Evolutionary conservation across 106 monocot species (phyloP), one percentile per base, ranked within the genome.

Genomic region (Acorus gramineus): DNA sequence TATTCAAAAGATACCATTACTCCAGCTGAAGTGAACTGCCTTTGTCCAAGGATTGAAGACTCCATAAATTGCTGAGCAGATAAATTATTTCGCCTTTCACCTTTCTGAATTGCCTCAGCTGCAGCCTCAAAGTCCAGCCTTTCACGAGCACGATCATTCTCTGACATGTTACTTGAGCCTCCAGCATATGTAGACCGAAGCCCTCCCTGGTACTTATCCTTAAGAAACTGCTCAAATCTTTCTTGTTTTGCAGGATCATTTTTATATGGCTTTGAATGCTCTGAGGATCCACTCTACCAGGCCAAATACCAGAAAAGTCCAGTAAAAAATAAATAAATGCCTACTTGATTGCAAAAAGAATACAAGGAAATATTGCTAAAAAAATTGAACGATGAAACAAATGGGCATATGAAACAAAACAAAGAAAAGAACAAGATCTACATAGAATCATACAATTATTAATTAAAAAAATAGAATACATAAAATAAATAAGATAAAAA

Each of bases 151-250:
- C 91, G 80, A 14, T 85, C 85, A 55, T 12, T 62, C 52, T 96
- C 91, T 52, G 96, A 85, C 79, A 91, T 74, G 61, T 8, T 71
- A 56, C 50, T 61, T 13, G 60, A 55, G 57, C 65, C 66, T 52
- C 73, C 56, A 65, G 67, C 59, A 66, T 64, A 62, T 54, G 62
- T 59, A 10, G 87, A 73, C 54, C 91, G 87, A 44, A 96, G 77
- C 62, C 96, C 96, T 52, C 91, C 96, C 60, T 96, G 71, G 55
- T 85, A 96, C 62, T 91, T 96, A 55, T 91, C 96, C 69, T 91
- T 96, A 44, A 96, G 73, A 79, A 96, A 96, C 44, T 79, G 78
- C 67, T 96, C 96, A 81, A 96, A 96, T 63, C 96, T 87, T 61
- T 80, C 79, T 83, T 96, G 96, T 62, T 96, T 96, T 66, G 77